phyloP scores from a whole-genome alignment of 768 basidiomycete species.

The Amanita polypyramis region DNA sequence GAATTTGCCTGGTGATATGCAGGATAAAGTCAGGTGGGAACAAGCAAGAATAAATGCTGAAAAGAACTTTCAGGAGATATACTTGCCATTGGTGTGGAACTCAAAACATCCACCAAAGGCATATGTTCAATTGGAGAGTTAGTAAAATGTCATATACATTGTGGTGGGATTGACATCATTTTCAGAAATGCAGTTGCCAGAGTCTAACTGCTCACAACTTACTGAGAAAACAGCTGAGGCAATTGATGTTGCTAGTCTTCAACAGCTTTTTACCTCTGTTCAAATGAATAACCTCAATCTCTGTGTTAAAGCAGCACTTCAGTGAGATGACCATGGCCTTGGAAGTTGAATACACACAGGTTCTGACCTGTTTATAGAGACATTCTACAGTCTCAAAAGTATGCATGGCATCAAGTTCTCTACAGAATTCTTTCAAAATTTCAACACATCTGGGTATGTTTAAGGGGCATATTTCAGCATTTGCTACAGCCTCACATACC shows the following conservation, averaged over 20 bases:
- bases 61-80: background rate
- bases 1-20: background rate
- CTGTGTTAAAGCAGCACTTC: slow-evolving; percentile 8
- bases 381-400: too few relatives aligned
- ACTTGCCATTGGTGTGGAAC: background rate
- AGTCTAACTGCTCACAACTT: slow-evolving; percentile 11
- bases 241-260: slow-evolving; percentile 11
- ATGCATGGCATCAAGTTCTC: too few relatives aligned
- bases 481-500: too few relatives aligned
- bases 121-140: slow-evolving; percentile 3
- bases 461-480: too few relatives aligned
- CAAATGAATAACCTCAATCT: slow-evolving; percentile 14
- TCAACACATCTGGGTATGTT: too few relatives aligned
- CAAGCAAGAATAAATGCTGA: background rate
- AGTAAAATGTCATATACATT: too few relatives aligned
- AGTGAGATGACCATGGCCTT: background rate
- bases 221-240: slow-evolving; percentile 1
- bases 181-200: slow-evolving; percentile 14
- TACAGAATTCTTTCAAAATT: too few relatives aligned
- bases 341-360: background rate
- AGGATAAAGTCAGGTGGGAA: slow-evolving; percentile 6
- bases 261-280: slow-evolving; percentile 12
- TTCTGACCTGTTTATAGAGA: too few relatives aligned
- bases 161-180: background rate
- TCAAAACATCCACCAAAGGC: slow-evolving; percentile 12